Evolutionary conservation across 2,329 filamentous ascomycete genomes (phyloP).

Genomic region (Aaosphaeria arxii): DNA sequence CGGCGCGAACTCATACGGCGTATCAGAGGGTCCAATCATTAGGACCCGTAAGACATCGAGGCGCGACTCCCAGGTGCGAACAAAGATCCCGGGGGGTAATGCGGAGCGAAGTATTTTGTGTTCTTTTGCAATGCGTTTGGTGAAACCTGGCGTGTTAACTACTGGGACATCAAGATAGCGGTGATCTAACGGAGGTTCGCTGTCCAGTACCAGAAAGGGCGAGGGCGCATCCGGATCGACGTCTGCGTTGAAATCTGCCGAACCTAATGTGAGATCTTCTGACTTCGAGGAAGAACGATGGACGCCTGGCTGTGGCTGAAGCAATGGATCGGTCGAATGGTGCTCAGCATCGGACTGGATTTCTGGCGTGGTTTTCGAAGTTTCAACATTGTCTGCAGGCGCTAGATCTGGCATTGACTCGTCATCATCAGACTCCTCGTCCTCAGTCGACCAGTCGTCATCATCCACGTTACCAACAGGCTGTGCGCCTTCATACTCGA

Average conservation of each 20-base stretch:
- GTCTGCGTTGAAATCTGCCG: conserved; percentile 2
- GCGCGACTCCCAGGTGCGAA: conserved; percentile 58
- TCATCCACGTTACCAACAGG: conserved; percentile 25
- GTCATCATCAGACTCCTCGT: conserved; percentile 31
- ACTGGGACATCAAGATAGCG: conserved; percentile 36
- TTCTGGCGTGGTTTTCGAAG: conserved; percentile 35
- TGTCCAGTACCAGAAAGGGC: conserved; percentile 37
- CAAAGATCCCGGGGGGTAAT: conserved; percentile 55
- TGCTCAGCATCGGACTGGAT: conserved; percentile 24
- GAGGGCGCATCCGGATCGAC: conserved; percentile 6
- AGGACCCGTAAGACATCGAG: conserved; percentile 58
- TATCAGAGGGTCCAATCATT: conserved; percentile 57
- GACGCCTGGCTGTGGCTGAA: neutral
- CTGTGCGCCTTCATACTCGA: conserved; percentile 36
- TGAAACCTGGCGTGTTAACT: conserved; percentile 42
- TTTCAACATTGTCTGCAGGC: conserved; percentile 17
- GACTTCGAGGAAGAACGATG: neutral
- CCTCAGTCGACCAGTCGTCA: conserved; percentile 36
- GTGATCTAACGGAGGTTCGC: conserved; percentile 29
- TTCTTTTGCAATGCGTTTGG: conserved; percentile 56
- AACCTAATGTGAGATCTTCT: neutral
- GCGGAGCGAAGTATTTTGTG: conserved; percentile 56
- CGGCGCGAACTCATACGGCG: conserved; percentile 59
- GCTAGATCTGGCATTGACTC: conserved; percentile 30
- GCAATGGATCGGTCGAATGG: neutral